phyloP scores from a whole-genome alignment of 2,329 filamentous ascomycete species.

The Xylariomycetidae sp. region DNA sequence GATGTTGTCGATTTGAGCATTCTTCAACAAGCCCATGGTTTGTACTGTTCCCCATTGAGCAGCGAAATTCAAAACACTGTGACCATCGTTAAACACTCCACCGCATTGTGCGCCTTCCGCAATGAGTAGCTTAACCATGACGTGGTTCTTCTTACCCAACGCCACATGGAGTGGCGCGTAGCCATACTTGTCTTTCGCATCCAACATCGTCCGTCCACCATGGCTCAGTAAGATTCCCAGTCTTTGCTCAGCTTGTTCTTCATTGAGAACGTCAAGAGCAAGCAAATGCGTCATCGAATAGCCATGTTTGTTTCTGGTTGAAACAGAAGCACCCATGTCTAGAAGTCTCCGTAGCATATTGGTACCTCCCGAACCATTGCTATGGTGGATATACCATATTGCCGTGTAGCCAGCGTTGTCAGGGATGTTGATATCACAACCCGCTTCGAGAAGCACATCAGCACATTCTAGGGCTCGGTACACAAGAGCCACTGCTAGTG shows the following conservation, averaged over 20 bases:
- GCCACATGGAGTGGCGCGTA: neutral
- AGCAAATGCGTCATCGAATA: neutral
- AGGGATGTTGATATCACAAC: neutral
- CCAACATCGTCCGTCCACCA: neutral
- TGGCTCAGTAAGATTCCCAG: neutral
- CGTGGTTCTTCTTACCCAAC: neutral
- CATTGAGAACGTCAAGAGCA: neutral
- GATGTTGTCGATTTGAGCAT: neutral
- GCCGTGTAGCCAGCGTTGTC: too few species aligned
- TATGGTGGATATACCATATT: too few species aligned
- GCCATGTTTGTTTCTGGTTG: neutral
- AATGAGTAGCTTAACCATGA: neutral
- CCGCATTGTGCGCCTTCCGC: neutral
- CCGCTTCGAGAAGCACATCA: conserved; percentile 3
- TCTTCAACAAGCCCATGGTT: neutral
- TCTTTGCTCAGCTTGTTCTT: neutral
- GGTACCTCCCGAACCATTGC: too few species aligned
- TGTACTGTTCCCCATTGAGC: neutral
- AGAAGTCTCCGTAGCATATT: neutral
- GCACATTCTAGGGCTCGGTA: neutral
- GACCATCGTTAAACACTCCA: neutral
- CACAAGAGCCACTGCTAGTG: neutral
- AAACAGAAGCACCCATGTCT: neutral
- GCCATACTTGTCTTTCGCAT: neutral
- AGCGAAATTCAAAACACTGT: neutral